Conservation (phyloP, 2,329 filamentous ascomycete species). For the Hymenoscyphus occultus region DNA sequence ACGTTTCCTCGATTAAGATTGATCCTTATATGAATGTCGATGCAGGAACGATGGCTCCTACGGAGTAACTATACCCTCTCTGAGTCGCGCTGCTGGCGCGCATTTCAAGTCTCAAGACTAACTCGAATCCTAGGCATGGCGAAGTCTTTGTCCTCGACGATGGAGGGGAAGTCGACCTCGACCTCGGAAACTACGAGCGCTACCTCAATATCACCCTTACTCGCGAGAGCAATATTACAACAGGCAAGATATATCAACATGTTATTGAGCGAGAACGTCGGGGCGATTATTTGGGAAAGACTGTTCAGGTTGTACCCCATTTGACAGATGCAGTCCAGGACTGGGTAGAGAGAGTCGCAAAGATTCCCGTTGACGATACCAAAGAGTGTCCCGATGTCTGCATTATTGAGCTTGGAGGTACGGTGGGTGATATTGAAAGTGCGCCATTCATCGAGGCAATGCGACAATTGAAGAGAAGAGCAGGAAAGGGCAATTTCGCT, state of each 20-base stretch:
- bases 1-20: constrained; percentile 67
- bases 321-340: constrained; percentile 89
- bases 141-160: constrained; percentile 87
- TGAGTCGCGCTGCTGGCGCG: constrained; percentile 37
- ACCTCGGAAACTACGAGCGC: constrained; percentile 73
- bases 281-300: constrained; percentile 74
- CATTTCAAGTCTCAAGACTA: constrained; percentile 1
- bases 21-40: constrained; percentile 75
- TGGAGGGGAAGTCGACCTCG: constrained; percentile 73
- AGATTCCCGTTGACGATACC: constrained; percentile 82
- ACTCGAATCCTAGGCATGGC: constrained; percentile 60
- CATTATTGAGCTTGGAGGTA: constrained; percentile 72
- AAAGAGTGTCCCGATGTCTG: constrained; percentile 84
- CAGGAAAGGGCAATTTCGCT: constrained; percentile 72
- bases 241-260: constrained; percentile 90
- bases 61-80: constrained; percentile 45
- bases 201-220: constrained; percentile 82
- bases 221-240: constrained; percentile 92
- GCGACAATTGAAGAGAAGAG: constrained; percentile 70
- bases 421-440: constrained; percentile 79
- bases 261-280: constrained; percentile 71
- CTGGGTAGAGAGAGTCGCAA: constrained; percentile 84
- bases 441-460: constrained; percentile 86
- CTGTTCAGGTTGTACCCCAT: constrained; percentile 89
- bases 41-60: constrained; percentile 63